A percentile compares a stretch with the other conserved stretches of the same genome.
Conservation (phyloP, 768 basidiomycete species). For the Hericium alpestre region DNA sequence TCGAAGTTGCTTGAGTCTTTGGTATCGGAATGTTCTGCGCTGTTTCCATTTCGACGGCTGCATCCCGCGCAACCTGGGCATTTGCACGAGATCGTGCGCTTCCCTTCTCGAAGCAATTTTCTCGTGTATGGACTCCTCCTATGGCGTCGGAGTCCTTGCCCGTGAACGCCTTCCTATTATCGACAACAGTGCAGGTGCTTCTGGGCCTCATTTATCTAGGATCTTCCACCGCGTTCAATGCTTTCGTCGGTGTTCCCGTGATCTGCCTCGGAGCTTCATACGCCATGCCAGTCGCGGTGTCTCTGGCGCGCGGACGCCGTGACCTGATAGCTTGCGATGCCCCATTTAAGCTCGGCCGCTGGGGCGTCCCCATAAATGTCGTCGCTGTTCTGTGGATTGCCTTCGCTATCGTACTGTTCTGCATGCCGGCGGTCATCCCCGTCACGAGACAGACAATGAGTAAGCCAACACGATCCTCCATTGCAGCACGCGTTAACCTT, state of each 20-base stretch:
- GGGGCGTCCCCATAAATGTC: constrained; percentile 36
- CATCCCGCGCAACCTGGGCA: constrained; percentile 62
- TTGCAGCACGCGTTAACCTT: not conserved
- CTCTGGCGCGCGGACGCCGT: constrained; percentile 32
- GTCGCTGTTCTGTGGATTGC: constrained; percentile 47
- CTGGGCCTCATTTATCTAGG: constrained; percentile 57
- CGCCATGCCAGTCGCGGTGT: constrained; percentile 49
- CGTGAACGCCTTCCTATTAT: constrained; percentile 49
- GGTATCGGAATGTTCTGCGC: constrained; percentile 50
- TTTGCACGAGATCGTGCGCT: constrained; percentile 61
- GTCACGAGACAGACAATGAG: constrained; percentile 42
- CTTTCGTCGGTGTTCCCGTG: constrained; percentile 56
- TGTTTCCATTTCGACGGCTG: constrained; percentile 56
- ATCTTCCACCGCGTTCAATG: constrained; percentile 54
- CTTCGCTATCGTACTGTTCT: constrained; percentile 56
- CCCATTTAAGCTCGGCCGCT: constrained; percentile 37
- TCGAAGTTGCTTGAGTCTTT: constrained; percentile 28
- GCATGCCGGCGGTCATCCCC: constrained; percentile 56
- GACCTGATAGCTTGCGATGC: constrained; percentile 31
- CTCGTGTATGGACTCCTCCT: constrained; percentile 27
- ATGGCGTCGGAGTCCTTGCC: constrained; percentile 36
- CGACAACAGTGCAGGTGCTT: constrained; percentile 45
- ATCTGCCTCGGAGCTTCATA: constrained; percentile 60
- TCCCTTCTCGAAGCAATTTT: constrained; percentile 40
- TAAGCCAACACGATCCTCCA: constrained; percentile 11